Percentiles rank a stretch among this genome's conserved stretches.
Evolutionary conservation across 495 filamentous ascomycete genomes (phyloP).

Genomic region (Cercophora sp.): DNA sequence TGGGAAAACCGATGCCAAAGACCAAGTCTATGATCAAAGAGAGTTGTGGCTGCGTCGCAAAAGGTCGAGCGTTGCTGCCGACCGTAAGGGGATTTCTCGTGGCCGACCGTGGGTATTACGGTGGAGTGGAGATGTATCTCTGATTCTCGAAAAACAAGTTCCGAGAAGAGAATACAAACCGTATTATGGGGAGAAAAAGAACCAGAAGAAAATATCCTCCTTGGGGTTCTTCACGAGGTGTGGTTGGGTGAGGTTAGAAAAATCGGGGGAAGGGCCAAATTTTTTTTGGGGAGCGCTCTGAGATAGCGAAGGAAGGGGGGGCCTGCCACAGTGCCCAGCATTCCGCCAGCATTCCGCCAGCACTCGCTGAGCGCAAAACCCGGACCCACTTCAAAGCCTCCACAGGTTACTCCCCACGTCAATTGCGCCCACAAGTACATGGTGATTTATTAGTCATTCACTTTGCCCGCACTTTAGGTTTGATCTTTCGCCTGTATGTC

Average conservation of each 20-base stretch:
- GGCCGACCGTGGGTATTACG: slow-evolving; percentile 21
- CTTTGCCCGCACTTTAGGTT: not conserved
- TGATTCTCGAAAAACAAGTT: slow-evolving; percentile 29
- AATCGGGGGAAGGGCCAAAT: slow-evolving; percentile 32
- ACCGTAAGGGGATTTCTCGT: slow-evolving; percentile 18
- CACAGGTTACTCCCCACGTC: not conserved
- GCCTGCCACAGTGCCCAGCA: slow-evolving; percentile 6
- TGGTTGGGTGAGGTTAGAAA: slow-evolving; percentile 31
- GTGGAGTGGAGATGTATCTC: slow-evolving; percentile 39
- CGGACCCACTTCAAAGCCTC: not conserved
- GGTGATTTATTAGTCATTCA: not conserved
- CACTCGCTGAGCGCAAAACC: not conserved
- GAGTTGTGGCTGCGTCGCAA: slow-evolving; percentile 27
- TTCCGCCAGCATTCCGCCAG: no score
- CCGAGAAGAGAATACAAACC: slow-evolving; percentile 29
- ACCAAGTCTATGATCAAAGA: slow-evolving; percentile 28
- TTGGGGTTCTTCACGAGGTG: slow-evolving; percentile 31
- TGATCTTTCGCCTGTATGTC: not conserved
- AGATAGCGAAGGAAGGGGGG: slow-evolving; percentile 15
- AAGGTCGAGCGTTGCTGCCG: slow-evolving; percentile 18
- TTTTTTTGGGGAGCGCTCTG: slow-evolving; percentile 27
- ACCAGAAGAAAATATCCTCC: slow-evolving; percentile 26
- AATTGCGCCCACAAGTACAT: not conserved
- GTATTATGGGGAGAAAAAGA: slow-evolving; percentile 27
- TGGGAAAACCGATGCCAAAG: slow-evolving; percentile 15